phyloP scores from a whole-genome alignment of 805 yeast genomes.

The Nematodospora valgi region DNA sequence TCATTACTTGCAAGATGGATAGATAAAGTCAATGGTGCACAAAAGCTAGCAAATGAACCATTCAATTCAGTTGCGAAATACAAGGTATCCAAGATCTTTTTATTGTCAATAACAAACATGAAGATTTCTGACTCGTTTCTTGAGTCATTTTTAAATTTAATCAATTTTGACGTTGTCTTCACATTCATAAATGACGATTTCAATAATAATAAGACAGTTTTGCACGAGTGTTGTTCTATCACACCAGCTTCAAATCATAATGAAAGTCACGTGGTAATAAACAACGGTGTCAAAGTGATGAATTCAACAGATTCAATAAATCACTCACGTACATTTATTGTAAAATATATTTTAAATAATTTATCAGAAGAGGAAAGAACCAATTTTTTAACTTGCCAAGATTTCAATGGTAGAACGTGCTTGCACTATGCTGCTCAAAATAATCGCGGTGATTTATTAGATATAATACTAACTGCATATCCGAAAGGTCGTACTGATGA shows the following conservation, averaged over 20 bases:
- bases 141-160: conserved; percentile 45
- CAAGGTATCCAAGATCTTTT: conserved; percentile 65
- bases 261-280: conserved; percentile 36
- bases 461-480: conserved; percentile 36
- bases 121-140: conserved; percentile 62
- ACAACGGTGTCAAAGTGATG: conserved; percentile 41
- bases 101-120: conserved; percentile 61
- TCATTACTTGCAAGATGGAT: conserved; percentile 36
- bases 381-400: conserved; percentile 39
- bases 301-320: conserved; percentile 35
- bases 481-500: conserved; percentile 41
- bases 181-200: conserved; percentile 60
- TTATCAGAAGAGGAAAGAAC: conserved; percentile 13
- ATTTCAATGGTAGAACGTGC: conserved; percentile 74
- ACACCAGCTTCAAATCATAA: conserved; percentile 29
- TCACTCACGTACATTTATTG: conserved; percentile 36
- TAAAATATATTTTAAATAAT: conserved; percentile 28
- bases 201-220: conserved; percentile 55
- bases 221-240: conserved; percentile 64
- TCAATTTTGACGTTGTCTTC: conserved; percentile 52
- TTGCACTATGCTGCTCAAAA: conserved; percentile 80
- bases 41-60: conserved; percentile 1
- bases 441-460: conserved; percentile 43
- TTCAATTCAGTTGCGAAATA: conserved; percentile 14
- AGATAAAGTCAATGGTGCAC: conserved; percentile 30